Base-by-base conservation (phyloP, 768 basidiomycete species). In the Termitomyces eurrhizus region DNA sequence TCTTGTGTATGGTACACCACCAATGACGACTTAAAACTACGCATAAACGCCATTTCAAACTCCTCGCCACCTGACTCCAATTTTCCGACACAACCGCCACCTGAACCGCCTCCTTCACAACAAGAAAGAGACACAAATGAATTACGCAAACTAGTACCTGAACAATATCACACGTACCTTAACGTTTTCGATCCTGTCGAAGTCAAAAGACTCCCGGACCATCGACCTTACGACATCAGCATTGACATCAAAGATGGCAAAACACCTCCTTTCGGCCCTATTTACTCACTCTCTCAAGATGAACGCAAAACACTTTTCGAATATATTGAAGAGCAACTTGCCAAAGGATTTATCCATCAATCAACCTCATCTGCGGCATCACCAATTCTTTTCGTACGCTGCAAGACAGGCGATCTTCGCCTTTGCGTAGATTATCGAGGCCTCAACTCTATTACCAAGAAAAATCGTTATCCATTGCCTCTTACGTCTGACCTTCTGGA, bases 161-260 rank as follows among this genome's bases (percentile, higher is more conserved):
- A 36, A 36, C 35, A 36, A 11, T 36, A 36, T 6, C 35, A 36
- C 7, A 6, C 35, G 4, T 36, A 36, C 7, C 35, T 36, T 6
- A 6, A 36, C 7, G 7, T 36, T 4, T 36, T 36, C 5, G 11
- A 36, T 36, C 35, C 35, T 6, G 7, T 36, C 5, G 11, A 36
- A 36, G 35, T 36, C 35, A 36, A 36, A 6, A 36, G 53, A 1
- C 68, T 77, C 0, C 69, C 74, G 0, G 67, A 63, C 13, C 66
- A 69, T 41, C 68, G 69, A 1, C 64, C 67, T 0, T 76, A 72
- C 57, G 73, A 78, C 52, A 58, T 67, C 24, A 61, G 62, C n/a
- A 77, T 77, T 54, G 59, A 76, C 13, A 51, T 76, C 7, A 66
- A 74, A 37, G 69, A 73, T 18, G 74, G 67, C 41, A 56, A 59